Evolutionary conservation across 2,329 filamentous ascomycete species (phyloP), one percentile per base, ranked within the genome.

Genomic region (Xylaria sp.): DNA sequence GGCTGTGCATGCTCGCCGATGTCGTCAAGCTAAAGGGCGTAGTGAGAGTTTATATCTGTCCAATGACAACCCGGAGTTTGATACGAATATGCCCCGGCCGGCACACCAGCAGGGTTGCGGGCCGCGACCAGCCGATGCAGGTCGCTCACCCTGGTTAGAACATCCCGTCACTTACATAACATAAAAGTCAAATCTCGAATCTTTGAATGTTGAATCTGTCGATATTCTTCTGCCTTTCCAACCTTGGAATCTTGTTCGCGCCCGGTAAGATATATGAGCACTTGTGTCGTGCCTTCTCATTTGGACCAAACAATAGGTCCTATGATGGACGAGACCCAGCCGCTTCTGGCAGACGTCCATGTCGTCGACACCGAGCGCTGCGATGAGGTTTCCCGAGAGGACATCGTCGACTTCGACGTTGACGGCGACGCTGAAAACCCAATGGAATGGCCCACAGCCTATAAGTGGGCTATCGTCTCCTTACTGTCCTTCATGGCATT

Each of bases 401-500:
- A 79, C 52, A 72, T 81, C 43, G 78, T 85, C 60, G 81, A 83
- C 59, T 85, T 85, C 68, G 77, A 85, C 66, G 80, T 81, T 18
- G 70, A 78, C 53, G 81, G 81, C 67, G 85, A 87, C 65, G 70
- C 77, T 0, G 84, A 85, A 15, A 85, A 88, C 71, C 86, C 87
- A 1, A 75, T 83, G 63, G 81, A 87, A 63, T 89, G 87, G 87
- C 81, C 84, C 0, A 70, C 72, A 3, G 69, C 78, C 1, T 86
- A 85, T 77, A 87, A 87, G 76, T 86, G 85, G 83, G 77, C 79
- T 28, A 81, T 89, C 58, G 84, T 87, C 39, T n/a, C 15, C 5
- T n/a, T 89, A 41, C 79, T 89, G 32, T 83, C 84, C 23, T 80
- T 84, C 58, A 86, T 85, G 81, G 83, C 84, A 0, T 89, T 88